Percentiles rank a stretch among this genome's conserved stretches.
Evolutionary conservation across 805 yeast genomes (phyloP).

Genomic region (Candida chauliodis): DNA sequence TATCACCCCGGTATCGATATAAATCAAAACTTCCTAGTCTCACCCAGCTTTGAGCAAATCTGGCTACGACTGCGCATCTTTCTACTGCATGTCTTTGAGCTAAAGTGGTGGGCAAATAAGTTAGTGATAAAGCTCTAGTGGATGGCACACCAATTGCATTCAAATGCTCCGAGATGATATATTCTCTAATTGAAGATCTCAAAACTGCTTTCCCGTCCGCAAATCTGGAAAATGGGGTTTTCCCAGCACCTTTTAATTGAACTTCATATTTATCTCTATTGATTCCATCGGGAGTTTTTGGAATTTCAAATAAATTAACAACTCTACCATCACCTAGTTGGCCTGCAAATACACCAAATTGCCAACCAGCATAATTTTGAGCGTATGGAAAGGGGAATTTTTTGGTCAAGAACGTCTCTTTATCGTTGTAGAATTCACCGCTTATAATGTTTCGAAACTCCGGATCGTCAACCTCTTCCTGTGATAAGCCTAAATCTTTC

Average conservation of each 20-base stretch:
- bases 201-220: constrained; percentile 96
- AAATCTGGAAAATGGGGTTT: constrained; percentile 88
- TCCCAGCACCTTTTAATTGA: constrained; percentile 90
- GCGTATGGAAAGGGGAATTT: constrained; percentile 69
- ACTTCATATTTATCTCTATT: constrained; percentile 52
- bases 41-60: constrained; percentile 85
- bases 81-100: constrained; percentile 75
- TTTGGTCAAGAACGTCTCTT: constrained; percentile 16
- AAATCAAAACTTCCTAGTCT: constrained; percentile 87
- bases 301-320: constrained; percentile 70
- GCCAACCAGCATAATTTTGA: constrained; percentile 93
- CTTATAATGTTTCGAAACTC: constrained; percentile 53
- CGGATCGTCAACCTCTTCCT: constrained; percentile 35
- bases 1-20: constrained; percentile 68
- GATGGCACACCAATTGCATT: constrained; percentile 81
- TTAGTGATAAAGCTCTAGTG: constrained; percentile 75
- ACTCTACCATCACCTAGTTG: constrained; percentile 97
- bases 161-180: constrained; percentile 77
- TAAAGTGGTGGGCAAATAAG: constrained; percentile 66
- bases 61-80: constrained; percentile 76
- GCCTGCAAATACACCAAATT: constrained; percentile 95
- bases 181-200: constrained; percentile 85
- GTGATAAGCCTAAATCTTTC: constrained; percentile 53
- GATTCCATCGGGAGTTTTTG: constrained; percentile 26
- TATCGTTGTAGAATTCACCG: constrained; percentile 48